Base-by-base conservation (phyloP, 352 stramenopile genomes). In the Thalassiosira ordinaria region DNA sequence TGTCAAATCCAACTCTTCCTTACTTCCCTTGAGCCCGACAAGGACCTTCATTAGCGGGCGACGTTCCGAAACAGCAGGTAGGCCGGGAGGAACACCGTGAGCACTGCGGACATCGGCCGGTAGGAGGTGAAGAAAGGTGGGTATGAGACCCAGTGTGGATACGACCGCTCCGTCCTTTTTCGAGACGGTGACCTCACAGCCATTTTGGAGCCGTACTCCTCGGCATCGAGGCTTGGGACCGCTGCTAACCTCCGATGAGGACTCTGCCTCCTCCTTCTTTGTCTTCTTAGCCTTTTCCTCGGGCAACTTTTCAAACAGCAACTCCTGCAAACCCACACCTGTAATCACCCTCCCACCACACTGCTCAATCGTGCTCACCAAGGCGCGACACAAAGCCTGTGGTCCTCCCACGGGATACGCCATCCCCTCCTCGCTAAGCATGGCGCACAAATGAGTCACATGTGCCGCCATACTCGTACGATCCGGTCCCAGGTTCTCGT, bases 391-490 rank as follows among this genome's bases (percentile, higher is more conserved):
- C 46, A 95, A 33, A 14, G 87, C 85, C 51, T 87, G 59, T 41
- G 85, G 84, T 52, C 90, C 90, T 47, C 90, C 90, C 35, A 95
- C 77, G 0, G 90, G 90, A 68, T 95, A 93, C 26, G 86, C 46
- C 69, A 93, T 79, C 6, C 90, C 90, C 77, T 95, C 88, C 47
- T 81, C 78, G 63, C 74, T 86, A 5, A 85, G 70, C 57, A 80
- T 77, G 18, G 78, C 64, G 61, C 81, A 87, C 1, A 92, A 53
- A 70, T 92, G 89, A 0, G 74, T 86, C 0, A 93, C 73, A 80
- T 93, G 88, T 35, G 82, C 85, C 39, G 77, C 90, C 88, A 95
- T 92, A 63, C 88, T 93, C 1, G 84, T 87, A 29, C 84, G 80
- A 49, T 86, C 86, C 2, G 90, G 90, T 63, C 59, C 63, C 16